Base-by-base conservation (phyloP, 495 filamentous ascomycete species). In the Talaromyces nanjingensis region DNA sequence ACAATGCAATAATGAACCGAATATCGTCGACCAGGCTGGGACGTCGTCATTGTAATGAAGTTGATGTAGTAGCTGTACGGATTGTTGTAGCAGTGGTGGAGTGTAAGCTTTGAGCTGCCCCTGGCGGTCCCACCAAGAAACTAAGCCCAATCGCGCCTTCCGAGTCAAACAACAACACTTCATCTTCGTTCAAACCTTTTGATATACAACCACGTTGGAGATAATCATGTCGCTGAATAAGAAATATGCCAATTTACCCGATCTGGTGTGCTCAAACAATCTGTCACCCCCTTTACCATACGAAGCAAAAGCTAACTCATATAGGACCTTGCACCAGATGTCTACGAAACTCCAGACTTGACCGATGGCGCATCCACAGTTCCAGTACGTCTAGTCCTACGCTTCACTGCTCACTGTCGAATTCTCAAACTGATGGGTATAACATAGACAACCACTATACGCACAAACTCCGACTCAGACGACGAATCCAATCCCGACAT, bases 261-360 rank as follows among this genome's bases (percentile, higher is more conserved):
- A 96, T 72, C 75, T 96, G 70, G 91, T 94, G 79, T 68, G 82
- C 70, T n/a, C 24, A 14, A 14, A 65, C 62, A n/a, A 52, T 31
- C 34, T 11, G 25, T 58, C n/a, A n/a, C n/a, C n/a, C n/a, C n/a
- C n/a, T n/a, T n/a, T n/a, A n/a, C n/a, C n/a, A n/a, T n/a, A n/a
- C n/a, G n/a, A n/a, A n/a, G n/a, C n/a, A n/a, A n/a, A n/a, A n/a
- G 52, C 62, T 59, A 52, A 22, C 53, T 56, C 37, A 33, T 18
- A 47, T 57, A 94, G 91, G 93, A 97, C 72, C 87, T 86, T 25
- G 91, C 92, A 25, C 93, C 92, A 73, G 93, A 96, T 71, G 89
- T 96, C 69, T 97, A 97, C 78, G 93, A 96, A 77, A 97, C 93
- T 55, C 93, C 93, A 69, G 91, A 94, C 64, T 79, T 96, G 67